phyloP scores from a whole-genome alignment of 2,329 filamentous ascomycete genomes.

The Coniochaeta prunicola region DNA sequence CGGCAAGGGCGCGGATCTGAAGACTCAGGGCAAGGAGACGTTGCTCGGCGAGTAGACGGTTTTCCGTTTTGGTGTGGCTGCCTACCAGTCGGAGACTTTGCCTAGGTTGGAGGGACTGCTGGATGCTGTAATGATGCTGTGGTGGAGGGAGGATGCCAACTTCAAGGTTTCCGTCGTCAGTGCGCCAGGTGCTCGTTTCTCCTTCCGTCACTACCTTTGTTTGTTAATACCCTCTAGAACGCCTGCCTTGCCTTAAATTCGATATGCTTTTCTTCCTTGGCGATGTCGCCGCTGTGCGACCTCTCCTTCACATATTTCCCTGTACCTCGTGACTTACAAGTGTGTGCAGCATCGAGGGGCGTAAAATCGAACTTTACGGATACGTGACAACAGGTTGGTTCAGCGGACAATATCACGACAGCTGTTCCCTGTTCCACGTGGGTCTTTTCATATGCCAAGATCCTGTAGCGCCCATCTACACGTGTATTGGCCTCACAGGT shows the following conservation, averaged over 20 bases:
- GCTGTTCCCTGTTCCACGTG: too few relatives aligned
- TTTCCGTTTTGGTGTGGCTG: neutral
- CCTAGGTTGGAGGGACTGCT: neutral
- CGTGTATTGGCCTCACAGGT: too few relatives aligned
- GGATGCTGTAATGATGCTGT: neutral
- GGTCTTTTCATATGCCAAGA: too few relatives aligned
- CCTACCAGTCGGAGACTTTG: neutral
- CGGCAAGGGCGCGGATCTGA: constrained; percentile 49
- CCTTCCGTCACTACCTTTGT: neutral
- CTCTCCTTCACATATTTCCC: too few relatives aligned
- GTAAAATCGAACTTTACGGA: too few relatives aligned
- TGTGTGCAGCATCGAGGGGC: too few relatives aligned
- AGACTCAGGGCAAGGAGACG: constrained; percentile 15
- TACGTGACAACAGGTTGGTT: too few relatives aligned
- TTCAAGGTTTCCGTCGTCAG: neutral
- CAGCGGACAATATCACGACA: too few relatives aligned
- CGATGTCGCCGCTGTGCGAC: neutral
- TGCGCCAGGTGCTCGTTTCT: neutral
- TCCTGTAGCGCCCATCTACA: too few relatives aligned
- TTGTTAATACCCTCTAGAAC: neutral
- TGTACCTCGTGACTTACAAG: too few relatives aligned
- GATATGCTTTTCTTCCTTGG: neutral
- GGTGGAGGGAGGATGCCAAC: neutral
- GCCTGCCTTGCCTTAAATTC: neutral
- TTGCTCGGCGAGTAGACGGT: neutral